Base-by-base conservation (phyloP, 2,329 filamentous ascomycete species). In the Madurella mycetomatis region DNA sequence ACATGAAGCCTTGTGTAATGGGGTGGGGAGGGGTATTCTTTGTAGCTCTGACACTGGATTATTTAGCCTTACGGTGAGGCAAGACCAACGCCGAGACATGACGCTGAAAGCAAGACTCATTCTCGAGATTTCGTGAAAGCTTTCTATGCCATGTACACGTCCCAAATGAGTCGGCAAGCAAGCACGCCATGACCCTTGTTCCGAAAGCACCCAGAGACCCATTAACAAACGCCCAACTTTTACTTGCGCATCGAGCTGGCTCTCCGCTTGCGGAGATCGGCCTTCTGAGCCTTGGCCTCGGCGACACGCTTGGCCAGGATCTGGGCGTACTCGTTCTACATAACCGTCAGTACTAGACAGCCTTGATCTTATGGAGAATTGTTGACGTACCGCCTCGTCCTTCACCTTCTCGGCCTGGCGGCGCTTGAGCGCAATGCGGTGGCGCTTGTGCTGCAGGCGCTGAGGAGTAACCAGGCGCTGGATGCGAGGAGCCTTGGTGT, bases 401-500 rank as follows among this genome's bases (percentile, higher is more conserved):
- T 96, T 96, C 81, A 90, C 85, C 79, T 92, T 88, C 84, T 99
- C 94, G 72, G 92, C 81, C 74, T 91, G 90, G 78, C 94, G 92
- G 77, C 92, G 90, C 91, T 99, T 99, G 81, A 99, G 88, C 72
- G 94, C 92, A 72, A 95, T 82, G 70, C 92, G 85, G 84, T 97
- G 94, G 73, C 94, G 91, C 90, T 97, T 99, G 88, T 96, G 94
- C 86, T 99, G 94, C 74, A 99, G 91, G 77, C 94, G 94, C 83
- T 97, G 94, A 76, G 94, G 94, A 73, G 94, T 99, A 71, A 99
- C 91, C 70, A 99, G 90, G 76, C 94, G 90, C 87, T 99, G 94
- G 81, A 99, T 99, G 85, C 92, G 95, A 78, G 94, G 94, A 71
- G 94, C 94, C 90, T 99, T 99, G 88, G 92, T 96, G 87, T 97